A percentile compares a stretch with the other conserved stretches of the same genome.
phyloP scores from a whole-genome alignment of 805 yeast species.

The Myxozyma geophila region DNA sequence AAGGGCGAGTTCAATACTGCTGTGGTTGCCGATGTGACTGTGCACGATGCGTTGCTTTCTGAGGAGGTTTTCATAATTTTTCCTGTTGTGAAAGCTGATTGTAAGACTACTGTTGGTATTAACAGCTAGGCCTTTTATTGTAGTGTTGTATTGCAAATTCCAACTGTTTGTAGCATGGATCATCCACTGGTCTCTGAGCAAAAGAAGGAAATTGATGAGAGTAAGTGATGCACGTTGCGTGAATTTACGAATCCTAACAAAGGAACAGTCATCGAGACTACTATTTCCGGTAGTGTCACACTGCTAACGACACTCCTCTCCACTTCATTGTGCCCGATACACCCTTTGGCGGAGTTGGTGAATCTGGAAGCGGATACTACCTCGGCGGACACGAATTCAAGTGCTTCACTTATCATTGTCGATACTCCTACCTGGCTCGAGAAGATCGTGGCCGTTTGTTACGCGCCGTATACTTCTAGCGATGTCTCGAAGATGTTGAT shows the following conservation, averaged over 20 bases:
- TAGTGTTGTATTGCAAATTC: neutral
- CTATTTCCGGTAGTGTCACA: slow-evolving; percentile 74
- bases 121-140: slow-evolving; percentile 32
- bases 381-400: slow-evolving; percentile 54
- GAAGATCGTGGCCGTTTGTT: neutral
- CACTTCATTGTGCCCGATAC: slow-evolving; percentile 69
- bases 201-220: slow-evolving; percentile 48
- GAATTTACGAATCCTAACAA: neutral
- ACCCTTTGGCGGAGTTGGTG: slow-evolving; percentile 92
- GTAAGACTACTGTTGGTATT: slow-evolving; percentile 51
- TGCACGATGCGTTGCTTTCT: slow-evolving; percentile 72
- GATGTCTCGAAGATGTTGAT: neutral
- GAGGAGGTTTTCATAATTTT: slow-evolving; percentile 79
- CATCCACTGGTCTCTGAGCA: slow-evolving; percentile 68
- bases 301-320: slow-evolving; percentile 70
- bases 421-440: slow-evolving; percentile 9
- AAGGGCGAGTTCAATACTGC: slow-evolving; percentile 70
- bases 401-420: slow-evolving; percentile 4
- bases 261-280: slow-evolving; percentile 43
- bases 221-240: slow-evolving; percentile 49
- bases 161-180: neutral
- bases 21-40: slow-evolving; percentile 60
- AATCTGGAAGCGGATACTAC: slow-evolving; percentile 74
- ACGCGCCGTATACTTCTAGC: slow-evolving; percentile 5
- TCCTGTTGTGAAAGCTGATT: slow-evolving; percentile 66